Evolutionary conservation across 768 basidiomycete genomes (phyloP).

Genomic region (Austroboletus festivus): DNA sequence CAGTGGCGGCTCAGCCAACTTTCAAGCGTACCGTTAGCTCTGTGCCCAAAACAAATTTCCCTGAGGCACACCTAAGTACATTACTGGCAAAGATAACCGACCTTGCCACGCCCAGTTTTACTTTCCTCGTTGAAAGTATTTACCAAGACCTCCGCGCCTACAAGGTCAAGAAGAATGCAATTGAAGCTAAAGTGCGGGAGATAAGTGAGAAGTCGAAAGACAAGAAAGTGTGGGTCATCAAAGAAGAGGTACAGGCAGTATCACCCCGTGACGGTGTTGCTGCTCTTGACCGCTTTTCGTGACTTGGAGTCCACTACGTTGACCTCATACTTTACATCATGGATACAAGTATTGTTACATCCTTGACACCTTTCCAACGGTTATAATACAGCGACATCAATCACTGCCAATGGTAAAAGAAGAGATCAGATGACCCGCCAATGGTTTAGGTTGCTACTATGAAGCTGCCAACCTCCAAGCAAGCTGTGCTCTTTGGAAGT

Average conservation of each 20-base stretch:
- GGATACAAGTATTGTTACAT: too few relatives aligned
- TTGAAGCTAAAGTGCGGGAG: conserved; percentile 78
- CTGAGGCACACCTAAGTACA: conserved; percentile 57
- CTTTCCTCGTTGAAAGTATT: conserved; percentile 68
- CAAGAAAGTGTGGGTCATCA: conserved; percentile 73
- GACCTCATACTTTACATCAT: too few relatives aligned
- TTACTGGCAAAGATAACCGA: conserved; percentile 62
- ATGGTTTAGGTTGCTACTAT: conserved; percentile 16
- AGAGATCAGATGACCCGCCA: neutral
- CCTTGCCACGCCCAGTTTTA: conserved; percentile 59
- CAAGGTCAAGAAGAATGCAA: conserved; percentile 79
- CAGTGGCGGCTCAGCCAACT: conserved; percentile 16
- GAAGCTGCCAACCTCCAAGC: conserved; percentile 38
- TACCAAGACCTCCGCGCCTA: conserved; percentile 65
- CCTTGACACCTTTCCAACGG: neutral
- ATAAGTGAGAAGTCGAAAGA: conserved; percentile 72
- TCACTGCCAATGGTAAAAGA: neutral
- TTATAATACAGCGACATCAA: neutral
- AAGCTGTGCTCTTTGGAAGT: conserved; percentile 28
- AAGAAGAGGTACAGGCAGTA: conserved; percentile 23
- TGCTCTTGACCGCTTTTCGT: neutral
- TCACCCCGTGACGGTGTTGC: neutral
- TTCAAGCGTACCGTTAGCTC: conserved; percentile 26
- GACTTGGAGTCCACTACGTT: conserved; percentile 11
- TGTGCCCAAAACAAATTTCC: conserved; percentile 60